A percentile compares a stretch with the other conserved stretches of the same genome.
Conservation (phyloP, 306 rosid species). For the Rosa chinensis region DNA sequence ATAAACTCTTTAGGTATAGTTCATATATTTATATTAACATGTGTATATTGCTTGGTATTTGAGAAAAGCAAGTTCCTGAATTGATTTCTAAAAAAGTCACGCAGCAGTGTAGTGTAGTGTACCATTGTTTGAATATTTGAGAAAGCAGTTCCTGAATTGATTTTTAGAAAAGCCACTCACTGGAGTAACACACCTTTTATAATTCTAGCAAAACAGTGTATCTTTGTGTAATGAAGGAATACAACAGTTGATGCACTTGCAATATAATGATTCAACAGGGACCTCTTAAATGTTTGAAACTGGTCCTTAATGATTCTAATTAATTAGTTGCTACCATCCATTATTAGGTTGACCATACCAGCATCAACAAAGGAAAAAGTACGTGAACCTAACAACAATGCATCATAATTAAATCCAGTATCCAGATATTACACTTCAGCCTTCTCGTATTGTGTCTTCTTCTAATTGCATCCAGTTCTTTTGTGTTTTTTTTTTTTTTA, state of each 20-base stretch:
- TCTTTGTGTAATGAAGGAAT: neutral
- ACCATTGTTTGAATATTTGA: neutral
- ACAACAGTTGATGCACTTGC: neutral
- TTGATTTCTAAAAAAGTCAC: neutral
- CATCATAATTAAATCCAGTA: neutral
- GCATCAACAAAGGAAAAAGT: neutral
- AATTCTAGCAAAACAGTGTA: neutral
- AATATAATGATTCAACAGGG: neutral
- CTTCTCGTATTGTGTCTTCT: neutral
- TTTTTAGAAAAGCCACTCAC: neutral
- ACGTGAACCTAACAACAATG: neutral
- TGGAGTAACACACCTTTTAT: neutral
- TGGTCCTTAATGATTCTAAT: neutral
- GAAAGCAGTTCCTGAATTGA: neutral
- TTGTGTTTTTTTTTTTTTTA: neutral
- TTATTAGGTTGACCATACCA: neutral
- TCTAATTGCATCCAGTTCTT: neutral
- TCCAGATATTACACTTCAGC: neutral
- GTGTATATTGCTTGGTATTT: neutral
- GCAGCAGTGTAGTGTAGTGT: neutral
- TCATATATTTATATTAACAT: neutral
- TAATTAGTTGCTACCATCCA: neutral
- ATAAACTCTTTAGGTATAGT: neutral
- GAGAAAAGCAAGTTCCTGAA: neutral
- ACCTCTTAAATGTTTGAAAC: neutral